phyloP scores from a whole-genome alignment of 2,329 filamentous ascomycete species.

The Corniculantispora saksenae region DNA sequence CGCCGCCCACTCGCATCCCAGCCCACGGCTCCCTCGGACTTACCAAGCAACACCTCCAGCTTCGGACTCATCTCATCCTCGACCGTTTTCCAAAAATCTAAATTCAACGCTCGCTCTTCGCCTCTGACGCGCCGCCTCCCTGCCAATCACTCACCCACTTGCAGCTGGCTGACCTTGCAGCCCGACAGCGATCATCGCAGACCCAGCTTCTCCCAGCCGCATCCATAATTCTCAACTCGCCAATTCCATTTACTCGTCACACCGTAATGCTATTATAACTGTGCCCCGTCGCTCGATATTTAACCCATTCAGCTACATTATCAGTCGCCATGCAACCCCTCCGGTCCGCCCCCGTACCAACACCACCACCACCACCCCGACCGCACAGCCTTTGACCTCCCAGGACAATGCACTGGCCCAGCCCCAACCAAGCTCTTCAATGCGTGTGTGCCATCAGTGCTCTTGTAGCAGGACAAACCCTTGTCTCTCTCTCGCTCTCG shows the following conservation, averaged over 20 bases:
- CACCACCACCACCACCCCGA: background rate
- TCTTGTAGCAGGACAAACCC: background rate
- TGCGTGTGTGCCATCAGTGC: background rate
- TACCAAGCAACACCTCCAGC: too few relatives aligned
- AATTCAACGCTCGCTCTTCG: background rate
- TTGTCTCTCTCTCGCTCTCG: background rate
- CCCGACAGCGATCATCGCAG: background rate
- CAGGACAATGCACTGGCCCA: background rate
- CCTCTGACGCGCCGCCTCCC: too few relatives aligned
- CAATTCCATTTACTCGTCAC: background rate
- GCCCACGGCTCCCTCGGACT: constrained; percentile 7
- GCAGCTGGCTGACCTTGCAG: background rate
- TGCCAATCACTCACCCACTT: background rate
- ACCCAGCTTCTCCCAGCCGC: too few relatives aligned
- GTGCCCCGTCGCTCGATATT: background rate
- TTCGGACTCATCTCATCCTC: constrained; percentile 13
- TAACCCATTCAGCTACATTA: background rate
- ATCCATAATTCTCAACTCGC: too few relatives aligned
- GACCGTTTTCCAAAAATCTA: background rate
- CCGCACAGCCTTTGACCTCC: background rate
- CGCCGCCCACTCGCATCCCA: too few relatives aligned
- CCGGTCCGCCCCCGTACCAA: background rate
- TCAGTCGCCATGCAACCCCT: background rate
- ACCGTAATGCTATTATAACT: background rate
- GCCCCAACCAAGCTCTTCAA: background rate